A percentile compares a stretch with the other conserved stretches of the same genome.
phyloP scores from a whole-genome alignment of 2,329 filamentous ascomycete genomes.

The Bipolaris zeicola region DNA sequence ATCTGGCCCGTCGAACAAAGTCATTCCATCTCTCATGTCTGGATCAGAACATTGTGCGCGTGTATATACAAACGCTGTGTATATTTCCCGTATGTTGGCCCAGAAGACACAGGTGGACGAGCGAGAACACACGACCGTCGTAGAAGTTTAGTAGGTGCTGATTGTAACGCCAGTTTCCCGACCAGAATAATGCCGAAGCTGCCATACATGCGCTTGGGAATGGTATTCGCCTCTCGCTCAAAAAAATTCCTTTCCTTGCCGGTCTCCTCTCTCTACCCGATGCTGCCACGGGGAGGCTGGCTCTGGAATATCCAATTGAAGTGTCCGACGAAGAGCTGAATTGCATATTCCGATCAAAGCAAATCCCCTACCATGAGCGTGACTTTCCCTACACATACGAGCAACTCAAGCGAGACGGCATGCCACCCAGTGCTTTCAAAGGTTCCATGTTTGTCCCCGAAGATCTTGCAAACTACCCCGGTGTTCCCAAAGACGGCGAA shows the following conservation, averaged over 20 bases:
- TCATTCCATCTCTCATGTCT: constrained; percentile 37
- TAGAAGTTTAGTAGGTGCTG: neutral
- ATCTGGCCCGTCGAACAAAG: constrained; percentile 24
- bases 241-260: constrained; percentile 39
- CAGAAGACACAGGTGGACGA: neutral
- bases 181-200: constrained; percentile 32
- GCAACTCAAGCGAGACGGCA: constrained; percentile 37
- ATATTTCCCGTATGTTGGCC: constrained; percentile 34
- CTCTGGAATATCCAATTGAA: constrained; percentile 33
- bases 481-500: constrained; percentile 35
- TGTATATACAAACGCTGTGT: constrained; percentile 39
- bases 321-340: constrained; percentile 23
- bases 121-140: neutral
- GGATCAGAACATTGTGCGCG: constrained; percentile 42
- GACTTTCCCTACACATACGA: constrained; percentile 36
- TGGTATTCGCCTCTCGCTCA: constrained; percentile 33
- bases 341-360: constrained; percentile 30
- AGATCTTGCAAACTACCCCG: constrained; percentile 34
- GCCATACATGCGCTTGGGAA: constrained; percentile 33
- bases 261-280: constrained; percentile 37
- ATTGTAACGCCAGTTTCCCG: constrained; percentile 28
- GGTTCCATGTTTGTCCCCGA: constrained; percentile 39
- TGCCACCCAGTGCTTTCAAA: constrained; percentile 42
- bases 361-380: constrained; percentile 19
- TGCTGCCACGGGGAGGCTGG: constrained; percentile 30